Percentiles rank a stretch among this genome's conserved stretches.
phyloP scores from a whole-genome alignment of 805 yeast genomes.

The Starmerella kuoi region DNA sequence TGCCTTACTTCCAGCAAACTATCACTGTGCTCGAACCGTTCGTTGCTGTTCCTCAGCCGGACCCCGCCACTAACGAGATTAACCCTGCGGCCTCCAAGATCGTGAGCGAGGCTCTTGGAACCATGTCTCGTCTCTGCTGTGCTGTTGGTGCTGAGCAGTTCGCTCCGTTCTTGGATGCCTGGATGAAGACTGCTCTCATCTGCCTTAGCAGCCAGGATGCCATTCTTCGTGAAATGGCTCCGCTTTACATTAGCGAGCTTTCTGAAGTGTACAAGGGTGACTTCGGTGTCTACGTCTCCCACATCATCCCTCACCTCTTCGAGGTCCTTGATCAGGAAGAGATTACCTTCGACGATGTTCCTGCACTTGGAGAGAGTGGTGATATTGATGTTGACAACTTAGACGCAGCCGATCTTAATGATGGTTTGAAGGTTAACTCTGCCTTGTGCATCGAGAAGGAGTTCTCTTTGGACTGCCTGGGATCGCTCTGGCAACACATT shows the following conservation, averaged over 20 bases:
- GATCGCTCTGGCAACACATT: slow-evolving; percentile 66
- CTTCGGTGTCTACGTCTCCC: slow-evolving; percentile 73
- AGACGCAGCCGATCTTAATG: slow-evolving; percentile 24
- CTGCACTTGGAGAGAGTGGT: slow-evolving; percentile 31
- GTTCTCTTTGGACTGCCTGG: slow-evolving; percentile 76
- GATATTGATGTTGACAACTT: slow-evolving; percentile 37
- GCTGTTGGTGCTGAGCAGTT: slow-evolving; percentile 91
- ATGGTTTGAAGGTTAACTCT: slow-evolving; percentile 75
- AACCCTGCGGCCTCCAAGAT: slow-evolving; percentile 55
- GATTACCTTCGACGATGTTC: slow-evolving; percentile 35
- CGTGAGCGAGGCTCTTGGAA: slow-evolving; percentile 84
- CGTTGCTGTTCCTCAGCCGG: slow-evolving; percentile 44
- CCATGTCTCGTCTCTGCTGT: slow-evolving; percentile 86
- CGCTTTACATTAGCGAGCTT: slow-evolving; percentile 82
- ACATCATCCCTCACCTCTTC: slow-evolving; percentile 72
- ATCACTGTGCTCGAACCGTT: slow-evolving; percentile 72
- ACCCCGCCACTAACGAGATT: slow-evolving; percentile 68
- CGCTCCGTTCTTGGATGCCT: slow-evolving; percentile 72
- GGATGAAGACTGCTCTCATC: slow-evolving; percentile 75
- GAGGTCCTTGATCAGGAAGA: slow-evolving; percentile 80
- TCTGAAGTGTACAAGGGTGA: slow-evolving; percentile 90
- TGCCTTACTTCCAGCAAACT: slow-evolving; percentile 75
- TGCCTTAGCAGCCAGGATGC: slow-evolving; percentile 67
- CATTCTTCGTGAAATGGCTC: slow-evolving; percentile 88
- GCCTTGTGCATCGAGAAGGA: slow-evolving; percentile 95